Evolutionary conservation across 2,329 filamentous ascomycete species (phyloP).

Genomic region (Arachnomyces sp.): DNA sequence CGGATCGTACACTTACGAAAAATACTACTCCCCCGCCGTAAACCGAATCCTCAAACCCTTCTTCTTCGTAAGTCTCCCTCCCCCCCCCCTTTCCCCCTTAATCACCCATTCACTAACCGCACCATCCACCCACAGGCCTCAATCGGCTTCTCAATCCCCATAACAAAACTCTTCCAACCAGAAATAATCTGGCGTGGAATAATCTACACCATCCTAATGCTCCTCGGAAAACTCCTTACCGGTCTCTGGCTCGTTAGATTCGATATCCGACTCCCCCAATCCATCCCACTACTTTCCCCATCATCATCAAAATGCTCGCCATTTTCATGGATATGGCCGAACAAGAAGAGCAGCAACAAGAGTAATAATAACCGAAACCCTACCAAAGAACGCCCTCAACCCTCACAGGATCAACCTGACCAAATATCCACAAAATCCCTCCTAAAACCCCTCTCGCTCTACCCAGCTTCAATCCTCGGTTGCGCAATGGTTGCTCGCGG

Average conservation of each 20-base stretch:
- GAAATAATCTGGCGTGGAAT: conserved; percentile 62
- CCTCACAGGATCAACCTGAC: too few relatives aligned
- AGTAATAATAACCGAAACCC: too few relatives aligned
- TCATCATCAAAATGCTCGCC: conserved; percentile 1
- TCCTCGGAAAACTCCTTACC: conserved; percentile 52
- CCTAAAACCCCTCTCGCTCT: conserved; percentile 51
- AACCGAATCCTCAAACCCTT: conserved; percentile 56
- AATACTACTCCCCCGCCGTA: conserved; percentile 39
- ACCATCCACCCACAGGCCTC: conserved; percentile 31
- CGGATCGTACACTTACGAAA: conserved; percentile 32
- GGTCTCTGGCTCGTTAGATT: conserved; percentile 49
- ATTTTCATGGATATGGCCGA: conserved; percentile 5
- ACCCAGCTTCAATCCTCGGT: conserved; percentile 59
- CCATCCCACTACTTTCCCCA: too few relatives aligned
- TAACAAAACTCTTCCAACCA: conserved; percentile 58
- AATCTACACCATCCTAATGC: conserved; percentile 65
- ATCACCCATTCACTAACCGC: not conserved
- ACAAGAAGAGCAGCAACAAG: too few relatives aligned
- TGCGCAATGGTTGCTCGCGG: conserved; percentile 67
- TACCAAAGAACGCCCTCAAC: conserved; percentile 1
- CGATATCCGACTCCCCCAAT: conserved; percentile 5
- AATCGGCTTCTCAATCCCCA: conserved; percentile 71
- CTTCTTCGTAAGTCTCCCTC: conserved; percentile 54
- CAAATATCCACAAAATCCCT: not conserved
- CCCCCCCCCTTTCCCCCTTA: not conserved